Evolutionary conservation across 148 eudicot species (phyloP), one percentile per base, ranked within the genome.

Genomic region (Beta vulgaris): DNA sequence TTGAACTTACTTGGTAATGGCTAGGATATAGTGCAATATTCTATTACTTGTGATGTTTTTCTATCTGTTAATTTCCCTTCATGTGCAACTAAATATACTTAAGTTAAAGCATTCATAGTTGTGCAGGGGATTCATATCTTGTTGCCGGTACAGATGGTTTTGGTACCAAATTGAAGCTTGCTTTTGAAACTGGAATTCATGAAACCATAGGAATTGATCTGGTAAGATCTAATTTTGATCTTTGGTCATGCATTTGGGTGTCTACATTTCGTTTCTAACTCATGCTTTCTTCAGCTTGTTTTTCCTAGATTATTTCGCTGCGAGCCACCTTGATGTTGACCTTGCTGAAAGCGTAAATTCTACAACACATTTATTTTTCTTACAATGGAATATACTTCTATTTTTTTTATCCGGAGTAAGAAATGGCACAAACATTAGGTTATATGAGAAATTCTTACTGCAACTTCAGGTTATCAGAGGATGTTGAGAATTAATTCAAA

Each of bases 121-220:
- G 54, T 42, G 74, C 80, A 95, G 98, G 98, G 66, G 97, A 95
- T 81, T 92, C 93, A 35, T 92, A 89, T 83, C 89, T 95, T 73
- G 98, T 95, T 71, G 98, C 98, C 46, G 93, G 98, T 44, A 95
- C 98, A 18, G 97, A 95, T 90, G 98, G 98, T 54, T 97, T 95
- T 15, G 98, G 98, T 68, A 95, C 98, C 44, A 95, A 95, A 76
- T 86, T 95, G 26, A 95, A 92, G 84, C 89, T 95, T 16, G 98
- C 97, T 40, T 95, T 95, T 81, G 96, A 95, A 76, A 88, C 92
- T 73, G 97, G 97, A 81, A 92, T 90, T 62, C 98, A 92, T 71
- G 96, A 92, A 1, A 95, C 93, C 18, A 95, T 92, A 63, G 97
- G 97, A 69, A 92, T 95, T 82, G 98, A 95, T 84, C 76, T 92